These are phyloP conservation scores for Chalaropsis thielavioides DNA, from an alignment of 2,329 filamentous ascomycete genomes.

Conservation along the genomic window DNA sequence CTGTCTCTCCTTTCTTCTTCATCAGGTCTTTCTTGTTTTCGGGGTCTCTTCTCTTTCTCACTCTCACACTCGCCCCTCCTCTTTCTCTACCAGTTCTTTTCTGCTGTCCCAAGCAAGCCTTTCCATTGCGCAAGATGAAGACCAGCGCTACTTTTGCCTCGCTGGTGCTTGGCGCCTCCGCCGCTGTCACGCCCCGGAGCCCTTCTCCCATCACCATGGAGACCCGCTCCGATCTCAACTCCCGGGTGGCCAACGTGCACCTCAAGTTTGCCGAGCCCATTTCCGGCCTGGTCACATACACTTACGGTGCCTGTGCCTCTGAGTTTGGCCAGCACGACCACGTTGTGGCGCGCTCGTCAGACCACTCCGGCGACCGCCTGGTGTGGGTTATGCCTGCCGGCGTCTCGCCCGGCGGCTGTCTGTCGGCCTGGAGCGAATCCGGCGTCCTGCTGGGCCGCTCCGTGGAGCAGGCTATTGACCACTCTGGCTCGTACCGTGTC, in stretches of 20 bases:
- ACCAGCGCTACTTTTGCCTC: slow-evolving; percentile 15
- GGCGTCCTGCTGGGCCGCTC: slow-evolving; percentile 24
- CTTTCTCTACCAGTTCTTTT: neutral
- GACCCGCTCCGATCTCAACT: slow-evolving; percentile 14
- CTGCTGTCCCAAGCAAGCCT: neutral
- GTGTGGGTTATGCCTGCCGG: slow-evolving; percentile 20
- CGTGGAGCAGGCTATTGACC: slow-evolving; percentile 19
- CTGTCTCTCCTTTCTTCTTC: slow-evolving; percentile 1
- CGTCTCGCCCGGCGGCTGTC: slow-evolving; percentile 26
- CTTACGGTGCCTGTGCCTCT: slow-evolving; percentile 20
- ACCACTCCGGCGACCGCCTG: slow-evolving; percentile 19
- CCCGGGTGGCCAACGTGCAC: slow-evolving; percentile 20
- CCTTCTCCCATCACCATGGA: slow-evolving; percentile 15
- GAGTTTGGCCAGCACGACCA: slow-evolving; percentile 18
- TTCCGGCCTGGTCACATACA: slow-evolving; percentile 18
- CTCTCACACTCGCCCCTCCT: neutral
- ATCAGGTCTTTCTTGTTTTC: slow-evolving; percentile 6
- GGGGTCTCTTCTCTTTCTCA: neutral
- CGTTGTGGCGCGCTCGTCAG: slow-evolving; percentile 19
- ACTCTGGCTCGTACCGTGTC: slow-evolving; percentile 14
- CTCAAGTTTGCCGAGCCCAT: slow-evolving; percentile 18
- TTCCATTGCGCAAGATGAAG: slow-evolving; percentile 10
- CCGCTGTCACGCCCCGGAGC: slow-evolving; percentile 11
- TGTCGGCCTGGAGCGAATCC: slow-evolving; percentile 28
- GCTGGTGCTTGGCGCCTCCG: slow-evolving; percentile 13